Evolutionary conservation across 306 rosid genomes (phyloP).

Genomic region (Albizia julibrissin): DNA sequence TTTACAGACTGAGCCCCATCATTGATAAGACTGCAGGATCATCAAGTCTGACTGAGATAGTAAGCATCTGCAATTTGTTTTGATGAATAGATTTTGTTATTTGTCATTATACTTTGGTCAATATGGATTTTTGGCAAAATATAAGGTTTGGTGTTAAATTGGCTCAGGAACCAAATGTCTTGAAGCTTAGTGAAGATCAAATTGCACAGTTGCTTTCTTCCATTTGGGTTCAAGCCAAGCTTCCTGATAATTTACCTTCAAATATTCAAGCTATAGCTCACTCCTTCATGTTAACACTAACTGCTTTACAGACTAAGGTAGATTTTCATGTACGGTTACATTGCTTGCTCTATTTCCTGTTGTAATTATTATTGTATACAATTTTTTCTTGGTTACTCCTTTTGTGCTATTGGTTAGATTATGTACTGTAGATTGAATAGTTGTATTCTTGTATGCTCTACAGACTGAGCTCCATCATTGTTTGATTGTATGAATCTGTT

Average conservation of each 20-base stretch:
- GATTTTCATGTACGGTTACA: not conserved
- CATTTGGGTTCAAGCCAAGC: constrained; percentile 87
- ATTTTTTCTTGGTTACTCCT: not conserved
- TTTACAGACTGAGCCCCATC: constrained; percentile 65
- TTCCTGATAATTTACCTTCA: constrained; percentile 86
- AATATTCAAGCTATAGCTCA: constrained; percentile 82
- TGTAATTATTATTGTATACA: not conserved
- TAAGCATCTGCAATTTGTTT: constrained; percentile 40
- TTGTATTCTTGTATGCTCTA: not conserved
- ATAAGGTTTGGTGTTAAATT: constrained; percentile 34
- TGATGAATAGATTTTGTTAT: not conserved
- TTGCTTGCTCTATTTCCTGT: not conserved
- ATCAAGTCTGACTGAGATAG: constrained; percentile 55
- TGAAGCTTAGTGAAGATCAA: constrained; percentile 94
- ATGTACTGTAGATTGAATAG: not conserved
- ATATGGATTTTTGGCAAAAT: constrained; percentile 13
- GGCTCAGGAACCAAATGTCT: constrained; percentile 71
- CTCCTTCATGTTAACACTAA: constrained; percentile 68
- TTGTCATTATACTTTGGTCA: constrained; percentile 9
- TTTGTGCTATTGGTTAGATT: constrained; percentile 20
- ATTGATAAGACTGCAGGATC: constrained; percentile 69
- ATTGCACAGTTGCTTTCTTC: constrained; percentile 81
- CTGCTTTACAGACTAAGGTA: constrained; percentile 81
- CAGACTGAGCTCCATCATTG: not conserved
- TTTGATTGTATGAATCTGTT: constrained; percentile 17